Base-by-base conservation (phyloP, 2,329 filamentous ascomycete genomes). In the Fusarium sp. region DNA sequence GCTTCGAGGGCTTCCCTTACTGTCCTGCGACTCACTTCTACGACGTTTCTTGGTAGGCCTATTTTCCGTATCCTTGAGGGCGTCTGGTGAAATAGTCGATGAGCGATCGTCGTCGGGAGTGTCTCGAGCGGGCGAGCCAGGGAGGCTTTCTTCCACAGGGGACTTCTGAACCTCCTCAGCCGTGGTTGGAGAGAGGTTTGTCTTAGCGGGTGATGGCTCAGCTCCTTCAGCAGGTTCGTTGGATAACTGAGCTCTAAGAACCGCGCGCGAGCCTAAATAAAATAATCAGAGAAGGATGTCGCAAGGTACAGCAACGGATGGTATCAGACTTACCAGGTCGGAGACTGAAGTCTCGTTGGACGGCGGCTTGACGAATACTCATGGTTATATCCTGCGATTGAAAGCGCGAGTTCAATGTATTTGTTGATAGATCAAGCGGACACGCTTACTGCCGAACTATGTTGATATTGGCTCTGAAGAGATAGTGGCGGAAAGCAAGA, bases 291-390 rank as follows among this genome's bases (percentile, higher is more conserved):
- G 18, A 29, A 15, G 8, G 10, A 9, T 15, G 28, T 31, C n/a
- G 12, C 12, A 18, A n/a, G 11, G 12, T 12, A 13, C 8, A n/a
- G 8, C 15, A 20, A 44, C 33, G 16, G 6, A 26, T 12, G 44
- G 37, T 24, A 48, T 23, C 21, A 11, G 8, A 29, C 43, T 47
- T 52, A 50, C 64, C 26, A 24, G 64, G 64, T 28, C 63, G 38
- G 20, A 68, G 65, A 24, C 65, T 52, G 28, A 68, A 68, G 24
- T 68, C 63, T 24, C 43, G 57, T 29, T 59, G 38, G 6, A 64
- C 63, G 8, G 53, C 39, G 5, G 43, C 57, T 41, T 43, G 50
- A 12, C 57, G 63, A n/a, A 52, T 23, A 15, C 35, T 53, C 65
- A 68, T 68, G 8, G 5, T 4, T 33, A 10, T 18, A 21, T 21